Evolutionary conservation across 176 grass and related monocot genomes (phyloP), one percentile per base, ranked within the genome.

Genomic region (Urochloa ruziziensis): DNA sequence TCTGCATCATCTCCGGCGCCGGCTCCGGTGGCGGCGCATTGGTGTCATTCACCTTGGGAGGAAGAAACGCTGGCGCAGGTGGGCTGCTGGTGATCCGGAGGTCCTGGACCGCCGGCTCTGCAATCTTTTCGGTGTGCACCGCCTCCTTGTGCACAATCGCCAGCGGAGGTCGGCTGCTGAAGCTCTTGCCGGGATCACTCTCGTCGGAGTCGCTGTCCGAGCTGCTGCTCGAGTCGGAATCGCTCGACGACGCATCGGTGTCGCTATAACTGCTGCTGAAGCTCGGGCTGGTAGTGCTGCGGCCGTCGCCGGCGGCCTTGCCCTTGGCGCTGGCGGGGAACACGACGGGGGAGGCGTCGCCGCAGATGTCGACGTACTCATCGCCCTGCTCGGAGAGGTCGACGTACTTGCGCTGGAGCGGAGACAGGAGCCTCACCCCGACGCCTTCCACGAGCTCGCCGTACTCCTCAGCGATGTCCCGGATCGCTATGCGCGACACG

Each of bases 341-440:
- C 62, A 72, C 53, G 23, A 82, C 23, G 3, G 83, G 88, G 3
- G 88, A 89, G 63, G 83, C 63, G 54, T 65, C 56, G 35, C 88
- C 83, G 35, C 83, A 82, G 62, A 90, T 90, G 64, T 89, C 88
- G 4, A 82, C 52, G 52, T 71, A 71, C 52, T 23, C n/a, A n/a
- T n/a, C 24, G 30, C 37, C 87, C 30, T 33, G 12, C 49, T 80
- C 82, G 24, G 60, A 17, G 61, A 84, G 47, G 3, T 75, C 72
- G 18, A 65, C 48, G 61, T 67, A 53, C 34, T 57, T 84, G 47
- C 34, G 71, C 25, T 25, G 46, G 16, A 76, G 59, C 34, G 82
- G 82, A 30, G 81, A 83, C 58, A 75, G 81, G 10, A 65, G 59
- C 23, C 16, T 5, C 0, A 75, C 44, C 1, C 81, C 58, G 46